A percentile compares a stretch with the other conserved stretches of the same genome.
These are phyloP conservation scores for Talaromyces ruber DNA, from an alignment of 495 filamentous ascomycete genomes.

Conservation along the genomic window DNA sequence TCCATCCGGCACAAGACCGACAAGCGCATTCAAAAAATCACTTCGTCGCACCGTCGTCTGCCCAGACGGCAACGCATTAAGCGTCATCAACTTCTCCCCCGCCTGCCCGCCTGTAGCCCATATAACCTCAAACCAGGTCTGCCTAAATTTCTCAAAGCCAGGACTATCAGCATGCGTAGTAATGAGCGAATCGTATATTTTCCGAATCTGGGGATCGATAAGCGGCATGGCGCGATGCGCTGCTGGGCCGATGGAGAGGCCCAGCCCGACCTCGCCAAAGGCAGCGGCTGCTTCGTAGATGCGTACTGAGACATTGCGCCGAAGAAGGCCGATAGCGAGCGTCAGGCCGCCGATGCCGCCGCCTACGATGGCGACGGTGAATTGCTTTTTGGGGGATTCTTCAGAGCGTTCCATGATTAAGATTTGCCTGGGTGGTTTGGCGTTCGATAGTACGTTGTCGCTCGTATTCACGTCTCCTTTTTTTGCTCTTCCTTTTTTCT, in stretches of 20 bases:
- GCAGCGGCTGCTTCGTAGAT: slow-evolving; percentile 47
- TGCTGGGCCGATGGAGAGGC: slow-evolving; percentile 51
- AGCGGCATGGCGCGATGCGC: slow-evolving; percentile 44
- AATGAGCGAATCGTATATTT: slow-evolving; percentile 24
- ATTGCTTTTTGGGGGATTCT: slow-evolving; percentile 11
- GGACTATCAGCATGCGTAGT: slow-evolving; percentile 11
- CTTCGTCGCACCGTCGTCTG: background rate
- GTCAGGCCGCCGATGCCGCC: slow-evolving; percentile 52
- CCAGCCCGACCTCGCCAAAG: slow-evolving; percentile 51
- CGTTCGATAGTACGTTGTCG: background rate
- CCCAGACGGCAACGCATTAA: background rate
- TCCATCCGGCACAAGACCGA: background rate
- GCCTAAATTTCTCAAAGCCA: background rate
- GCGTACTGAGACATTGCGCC: slow-evolving; percentile 36
- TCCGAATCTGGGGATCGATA: slow-evolving; percentile 32
- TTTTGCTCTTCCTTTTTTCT: background rate
- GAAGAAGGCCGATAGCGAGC: slow-evolving; percentile 45
- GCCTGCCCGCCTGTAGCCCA: background rate
- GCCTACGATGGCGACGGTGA: slow-evolving; percentile 49
- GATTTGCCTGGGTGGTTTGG: background rate
- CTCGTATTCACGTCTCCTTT: background rate
- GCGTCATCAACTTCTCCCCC: background rate
- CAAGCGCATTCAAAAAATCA: background rate
- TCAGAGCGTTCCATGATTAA: background rate
- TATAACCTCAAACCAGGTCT: background rate